These are phyloP conservation scores for Sarcodon sp. DNA, from an alignment of 768 basidiomycete species.

Conservation along the genomic window DNA sequence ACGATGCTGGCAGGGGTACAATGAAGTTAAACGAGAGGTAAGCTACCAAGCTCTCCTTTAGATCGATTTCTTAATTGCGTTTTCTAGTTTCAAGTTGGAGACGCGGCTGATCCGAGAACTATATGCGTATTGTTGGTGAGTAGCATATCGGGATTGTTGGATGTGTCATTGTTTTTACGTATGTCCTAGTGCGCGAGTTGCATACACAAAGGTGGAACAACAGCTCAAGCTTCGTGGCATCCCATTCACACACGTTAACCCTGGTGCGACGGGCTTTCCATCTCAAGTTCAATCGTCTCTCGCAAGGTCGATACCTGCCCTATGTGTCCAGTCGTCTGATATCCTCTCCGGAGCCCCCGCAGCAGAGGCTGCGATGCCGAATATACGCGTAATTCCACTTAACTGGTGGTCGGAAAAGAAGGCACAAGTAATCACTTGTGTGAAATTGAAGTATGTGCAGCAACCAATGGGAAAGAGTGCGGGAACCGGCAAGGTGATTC, in stretches of 20 bases:
- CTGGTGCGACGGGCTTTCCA: constrained; percentile 24
- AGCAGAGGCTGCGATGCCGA: constrained; percentile 86
- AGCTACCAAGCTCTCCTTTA: neutral
- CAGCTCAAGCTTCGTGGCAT: constrained; percentile 79
- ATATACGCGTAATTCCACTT: constrained; percentile 77
- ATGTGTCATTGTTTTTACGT: neutral
- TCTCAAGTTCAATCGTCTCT: constrained; percentile 58
- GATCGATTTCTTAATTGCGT: neutral
- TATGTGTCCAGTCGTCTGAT: constrained; percentile 73
- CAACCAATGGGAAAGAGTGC: constrained; percentile 67
- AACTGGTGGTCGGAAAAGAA: constrained; percentile 87
- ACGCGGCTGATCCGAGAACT: constrained; percentile 64
- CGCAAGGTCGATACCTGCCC: constrained; percentile 65
- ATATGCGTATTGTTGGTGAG: constrained; percentile 81
- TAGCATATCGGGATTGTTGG: neutral
- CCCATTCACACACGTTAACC: constrained; percentile 63
- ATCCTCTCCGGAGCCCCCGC: constrained; percentile 77
- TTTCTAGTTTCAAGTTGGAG: constrained; percentile 46
- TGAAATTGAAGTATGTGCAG: constrained; percentile 84
- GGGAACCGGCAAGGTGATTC: constrained; percentile 45
- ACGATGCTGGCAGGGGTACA: neutral
- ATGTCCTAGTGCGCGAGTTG: constrained; percentile 62
- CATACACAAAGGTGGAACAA: constrained; percentile 79
- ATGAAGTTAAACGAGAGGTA: constrained; percentile 7
- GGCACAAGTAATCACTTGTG: constrained; percentile 68